Conservation (phyloP, 106 monocot species). For the Dioscorea dumetorum region DNA sequence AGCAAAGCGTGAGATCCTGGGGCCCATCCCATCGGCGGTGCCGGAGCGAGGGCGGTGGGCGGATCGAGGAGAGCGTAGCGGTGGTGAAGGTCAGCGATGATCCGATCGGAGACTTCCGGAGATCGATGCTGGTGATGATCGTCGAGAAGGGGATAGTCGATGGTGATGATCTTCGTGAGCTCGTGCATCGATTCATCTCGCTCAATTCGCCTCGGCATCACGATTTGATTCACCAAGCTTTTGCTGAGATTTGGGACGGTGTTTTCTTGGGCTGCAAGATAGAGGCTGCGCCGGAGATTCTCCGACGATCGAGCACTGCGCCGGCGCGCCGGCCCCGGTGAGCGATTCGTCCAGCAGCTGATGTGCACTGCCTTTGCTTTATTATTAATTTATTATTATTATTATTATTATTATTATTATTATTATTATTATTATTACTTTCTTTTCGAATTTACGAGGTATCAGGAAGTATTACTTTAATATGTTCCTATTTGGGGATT, state of each 20-base stretch:
- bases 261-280: constrained; percentile 38
- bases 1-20: constrained; percentile 33
- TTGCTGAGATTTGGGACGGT: constrained; percentile 73
- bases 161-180: constrained; percentile 34
- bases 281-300: constrained; percentile 6
- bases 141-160: constrained; percentile 63
- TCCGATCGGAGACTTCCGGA: constrained; percentile 50
- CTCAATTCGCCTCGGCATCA: constrained; percentile 60
- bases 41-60: constrained; percentile 7
- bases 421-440: too few relatives aligned
- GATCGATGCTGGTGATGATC: constrained; percentile 77
- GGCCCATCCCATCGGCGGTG: constrained; percentile 8
- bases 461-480: too few relatives aligned
- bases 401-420: too few relatives aligned
- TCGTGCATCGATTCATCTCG: constrained; percentile 38
- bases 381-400: too few relatives aligned
- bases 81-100: constrained; percentile 58
- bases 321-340: too few relatives aligned
- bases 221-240: constrained; percentile 59
- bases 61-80: constrained; percentile 48
- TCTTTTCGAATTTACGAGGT: too few relatives aligned
- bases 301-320: not conserved
- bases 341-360: too few relatives aligned
- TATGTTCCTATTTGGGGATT: too few relatives aligned
- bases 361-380: too few relatives aligned